These are phyloP conservation scores for Leccinum variicolor DNA, from an alignment of 768 basidiomycete genomes.

Conservation along the genomic window DNA sequence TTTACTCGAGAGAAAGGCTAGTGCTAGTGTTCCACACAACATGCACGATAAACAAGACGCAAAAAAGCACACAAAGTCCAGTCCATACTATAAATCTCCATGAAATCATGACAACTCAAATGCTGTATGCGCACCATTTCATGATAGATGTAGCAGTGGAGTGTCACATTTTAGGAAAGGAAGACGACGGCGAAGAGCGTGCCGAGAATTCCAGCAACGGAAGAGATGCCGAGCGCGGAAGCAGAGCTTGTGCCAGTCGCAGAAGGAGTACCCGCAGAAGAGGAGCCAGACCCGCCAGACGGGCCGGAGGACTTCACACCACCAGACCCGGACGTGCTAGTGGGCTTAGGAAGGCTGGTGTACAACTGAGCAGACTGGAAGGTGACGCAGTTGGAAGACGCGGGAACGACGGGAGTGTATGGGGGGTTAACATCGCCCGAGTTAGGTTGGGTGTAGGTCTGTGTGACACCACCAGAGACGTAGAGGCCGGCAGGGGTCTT, in stretches of 20 bases:
- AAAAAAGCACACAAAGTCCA: not conserved
- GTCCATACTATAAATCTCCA: constrained; percentile 8
- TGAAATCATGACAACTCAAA: constrained; percentile 5
- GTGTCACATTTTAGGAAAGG: constrained; percentile 30
- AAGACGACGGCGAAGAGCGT: constrained; percentile 35
- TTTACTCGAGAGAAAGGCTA: constrained; percentile 16
- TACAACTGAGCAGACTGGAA: constrained; percentile 37
- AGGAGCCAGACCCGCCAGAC: not conserved
- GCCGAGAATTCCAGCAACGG: constrained; percentile 32
- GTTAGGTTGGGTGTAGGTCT: constrained; percentile 43
- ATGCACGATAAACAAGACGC: constrained; percentile 4
- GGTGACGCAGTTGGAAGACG: constrained; percentile 44
- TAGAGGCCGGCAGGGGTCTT: constrained; percentile 61
- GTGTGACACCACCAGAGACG: constrained; percentile 36
- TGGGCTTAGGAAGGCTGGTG: constrained; percentile 19
- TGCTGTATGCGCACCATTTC: not conserved
- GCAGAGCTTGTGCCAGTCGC: constrained; percentile 23
- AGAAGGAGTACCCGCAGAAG: constrained; percentile 12
- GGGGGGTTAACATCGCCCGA: constrained; percentile 33
- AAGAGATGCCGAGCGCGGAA: constrained; percentile 28
- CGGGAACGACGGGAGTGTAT: constrained; percentile 38
- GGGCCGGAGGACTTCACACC: constrained; percentile 9
- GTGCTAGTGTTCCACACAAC: constrained; percentile 27
- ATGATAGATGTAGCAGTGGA: not conserved
- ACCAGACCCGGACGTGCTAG: constrained; percentile 1